Conservation (phyloP, 176 grass and related monocot genomes). For the Aechmea fasciata region DNA sequence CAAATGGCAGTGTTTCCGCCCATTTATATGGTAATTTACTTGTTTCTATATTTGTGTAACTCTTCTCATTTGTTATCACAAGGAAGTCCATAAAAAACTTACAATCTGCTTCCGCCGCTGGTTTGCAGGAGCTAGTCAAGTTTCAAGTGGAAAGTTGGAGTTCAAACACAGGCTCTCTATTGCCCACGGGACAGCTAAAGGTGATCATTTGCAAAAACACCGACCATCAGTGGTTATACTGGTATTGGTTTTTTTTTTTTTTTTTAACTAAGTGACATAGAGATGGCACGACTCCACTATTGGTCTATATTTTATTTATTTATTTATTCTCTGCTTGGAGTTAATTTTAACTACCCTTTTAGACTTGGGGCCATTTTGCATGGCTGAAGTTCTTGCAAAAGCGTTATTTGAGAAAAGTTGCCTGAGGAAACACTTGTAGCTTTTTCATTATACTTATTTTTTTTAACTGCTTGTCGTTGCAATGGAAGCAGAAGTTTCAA, state of each 20-base stretch:
- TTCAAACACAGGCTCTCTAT: constrained; percentile 95
- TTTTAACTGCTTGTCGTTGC: too few species aligned
- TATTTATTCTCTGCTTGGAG: not conserved
- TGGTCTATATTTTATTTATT: not conserved
- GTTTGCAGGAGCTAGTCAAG: constrained; percentile 33
- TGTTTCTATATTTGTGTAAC: not conserved
- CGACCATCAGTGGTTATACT: constrained; percentile 7
- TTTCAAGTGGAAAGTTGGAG: constrained; percentile 51
- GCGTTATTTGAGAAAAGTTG: too few species aligned
- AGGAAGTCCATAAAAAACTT: not conserved
- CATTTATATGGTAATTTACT: constrained; percentile 77
- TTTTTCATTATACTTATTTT: too few species aligned
- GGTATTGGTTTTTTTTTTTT: constrained; percentile 9
- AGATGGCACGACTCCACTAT: not conserved
- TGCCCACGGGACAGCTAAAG: constrained; percentile 91
- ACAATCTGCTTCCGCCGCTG: constrained; percentile 5
- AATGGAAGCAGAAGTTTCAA: too few species aligned
- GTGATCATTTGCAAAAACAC: constrained; percentile 28
- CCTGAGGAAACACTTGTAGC: too few species aligned
- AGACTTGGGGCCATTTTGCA: not conserved
- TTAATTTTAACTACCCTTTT: not conserved
- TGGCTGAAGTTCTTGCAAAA: too few species aligned
- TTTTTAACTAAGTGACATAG: not conserved
- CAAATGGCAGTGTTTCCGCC: constrained; percentile 70
- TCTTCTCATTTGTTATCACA: not conserved